phyloP scores from a whole-genome alignment of 2,329 filamentous ascomycete genomes.

The Tolypocladium amazonense region DNA sequence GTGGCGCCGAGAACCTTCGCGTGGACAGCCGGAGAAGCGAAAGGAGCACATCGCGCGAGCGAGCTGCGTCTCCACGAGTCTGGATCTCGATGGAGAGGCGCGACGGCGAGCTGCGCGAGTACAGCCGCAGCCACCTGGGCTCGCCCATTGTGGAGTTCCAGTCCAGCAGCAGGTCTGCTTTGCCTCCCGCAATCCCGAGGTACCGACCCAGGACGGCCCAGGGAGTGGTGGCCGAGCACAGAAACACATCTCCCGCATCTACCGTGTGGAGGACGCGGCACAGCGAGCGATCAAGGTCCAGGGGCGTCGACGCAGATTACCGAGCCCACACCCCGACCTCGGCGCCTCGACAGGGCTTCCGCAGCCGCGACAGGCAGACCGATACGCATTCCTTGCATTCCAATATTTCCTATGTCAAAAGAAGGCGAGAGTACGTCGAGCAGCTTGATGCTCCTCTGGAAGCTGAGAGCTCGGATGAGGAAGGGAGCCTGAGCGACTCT shows the following conservation, averaged over 20 bases:
- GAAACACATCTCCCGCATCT: background rate
- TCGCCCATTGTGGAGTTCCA: background rate
- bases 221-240: background rate
- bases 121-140: background rate
- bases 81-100: background rate
- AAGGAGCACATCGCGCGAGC: background rate
- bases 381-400: background rate
- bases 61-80: background rate
- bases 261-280: background rate
- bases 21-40: background rate
- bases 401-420: background rate
- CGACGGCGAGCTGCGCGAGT: slow-evolving; percentile 1
- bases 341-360: background rate
- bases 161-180: slow-evolving; percentile 1
- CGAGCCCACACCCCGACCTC: background rate
- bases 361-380: background rate
- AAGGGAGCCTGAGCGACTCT: background rate
- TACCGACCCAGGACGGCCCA: slow-evolving; percentile 3
- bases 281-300: background rate
- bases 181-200: slow-evolving; percentile 5
- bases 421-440: background rate
- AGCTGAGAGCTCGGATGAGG: background rate
- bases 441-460: background rate
- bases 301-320: background rate
- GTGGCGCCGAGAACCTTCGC: background rate